phyloP scores from a whole-genome alignment of 1,139 yeast species.

The Pichia sp. region DNA sequence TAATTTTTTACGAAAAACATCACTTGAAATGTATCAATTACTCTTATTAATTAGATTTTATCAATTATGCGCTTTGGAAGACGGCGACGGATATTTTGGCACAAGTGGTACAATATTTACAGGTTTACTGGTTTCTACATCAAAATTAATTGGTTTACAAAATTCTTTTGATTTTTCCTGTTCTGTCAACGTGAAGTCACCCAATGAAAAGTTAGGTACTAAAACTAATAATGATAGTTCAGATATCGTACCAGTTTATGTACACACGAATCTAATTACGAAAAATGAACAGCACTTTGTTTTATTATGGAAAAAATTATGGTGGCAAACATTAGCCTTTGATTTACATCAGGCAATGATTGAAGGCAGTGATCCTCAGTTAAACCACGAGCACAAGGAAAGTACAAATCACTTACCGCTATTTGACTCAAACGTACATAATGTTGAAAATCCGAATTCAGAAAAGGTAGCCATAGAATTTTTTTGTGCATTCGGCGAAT shows the following conservation, averaged over 20 bases:
- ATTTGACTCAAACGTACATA: constrained; percentile 21
- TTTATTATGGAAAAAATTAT: constrained; percentile 26
- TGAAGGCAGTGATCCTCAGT: constrained; percentile 37
- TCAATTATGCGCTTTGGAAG: constrained; percentile 43
- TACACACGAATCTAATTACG: constrained; percentile 5
- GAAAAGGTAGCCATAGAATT: constrained; percentile 19
- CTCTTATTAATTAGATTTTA: constrained; percentile 36
- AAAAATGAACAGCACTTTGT: constrained; percentile 14
- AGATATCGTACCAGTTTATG: neutral
- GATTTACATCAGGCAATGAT: constrained; percentile 36
- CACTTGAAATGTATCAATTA: constrained; percentile 34
- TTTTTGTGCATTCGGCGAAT: constrained; percentile 16
- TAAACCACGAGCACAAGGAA: constrained; percentile 26
- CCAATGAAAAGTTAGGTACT: no score
- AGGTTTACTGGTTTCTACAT: constrained; percentile 38
- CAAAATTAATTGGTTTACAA: constrained; percentile 41
- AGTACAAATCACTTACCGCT: constrained; percentile 24
- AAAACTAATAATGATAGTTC: no score
- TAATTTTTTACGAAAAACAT: constrained; percentile 32
- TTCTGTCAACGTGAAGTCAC: neutral
- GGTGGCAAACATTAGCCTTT: constrained; percentile 29
- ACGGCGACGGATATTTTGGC: constrained; percentile 37
- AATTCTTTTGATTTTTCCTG: constrained; percentile 31
- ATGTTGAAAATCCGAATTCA: constrained; percentile 12
- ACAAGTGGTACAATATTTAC: constrained; percentile 32